These are phyloP conservation scores for Chaetomiaceae sp. DNA, from an alignment of 2,329 filamentous ascomycete genomes.

Conservation along the genomic window DNA sequence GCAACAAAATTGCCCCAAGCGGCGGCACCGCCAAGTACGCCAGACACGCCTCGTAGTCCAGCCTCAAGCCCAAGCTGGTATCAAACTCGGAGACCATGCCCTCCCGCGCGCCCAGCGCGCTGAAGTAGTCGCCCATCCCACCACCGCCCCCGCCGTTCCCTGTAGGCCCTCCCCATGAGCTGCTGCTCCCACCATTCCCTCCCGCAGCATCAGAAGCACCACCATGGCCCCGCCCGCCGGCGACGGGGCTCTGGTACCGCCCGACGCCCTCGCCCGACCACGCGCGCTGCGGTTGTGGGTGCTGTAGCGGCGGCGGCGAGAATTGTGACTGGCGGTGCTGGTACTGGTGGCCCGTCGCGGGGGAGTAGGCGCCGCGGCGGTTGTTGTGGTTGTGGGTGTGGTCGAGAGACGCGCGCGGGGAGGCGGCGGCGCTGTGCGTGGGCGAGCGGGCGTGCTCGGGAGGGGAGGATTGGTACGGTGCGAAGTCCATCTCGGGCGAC, in stretches of 20 bases:
- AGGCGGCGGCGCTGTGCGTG: conserved; percentile 41
- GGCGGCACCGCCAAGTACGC: conserved; percentile 85
- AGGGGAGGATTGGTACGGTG: conserved; percentile 88
- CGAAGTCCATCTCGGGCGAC: conserved; percentile 68
- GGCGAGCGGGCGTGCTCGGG: conserved; percentile 81
- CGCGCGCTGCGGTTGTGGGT: conserved; percentile 52
- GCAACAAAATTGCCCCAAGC: conserved; percentile 72
- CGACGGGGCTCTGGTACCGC: conserved; percentile 26
- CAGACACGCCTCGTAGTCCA: conserved; percentile 85
- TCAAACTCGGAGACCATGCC: conserved; percentile 74
- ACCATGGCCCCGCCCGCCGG: conserved; percentile 4
- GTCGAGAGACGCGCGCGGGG: conserved; percentile 54
- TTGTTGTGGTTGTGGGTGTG: conserved; percentile 35
- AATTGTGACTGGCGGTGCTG: conserved; percentile 34
- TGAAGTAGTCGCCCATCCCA: conserved; percentile 34
- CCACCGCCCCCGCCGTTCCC: conserved; percentile 11
- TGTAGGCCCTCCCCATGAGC: conserved; percentile 1
- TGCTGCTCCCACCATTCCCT: too few relatives aligned
- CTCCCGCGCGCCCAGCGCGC: conserved; percentile 41
- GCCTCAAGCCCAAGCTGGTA: conserved; percentile 76
- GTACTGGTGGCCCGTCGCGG: conserved; percentile 24
- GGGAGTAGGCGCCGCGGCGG: conserved; percentile 48
- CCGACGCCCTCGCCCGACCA: conserved; percentile 43
- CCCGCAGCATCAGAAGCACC: too few relatives aligned
- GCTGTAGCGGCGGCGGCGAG: conserved; percentile 41